Evolutionary conservation across 768 basidiomycete species (phyloP), one percentile per base, ranked within the genome.

Genomic region (Coprinopsis marcescibilis): DNA sequence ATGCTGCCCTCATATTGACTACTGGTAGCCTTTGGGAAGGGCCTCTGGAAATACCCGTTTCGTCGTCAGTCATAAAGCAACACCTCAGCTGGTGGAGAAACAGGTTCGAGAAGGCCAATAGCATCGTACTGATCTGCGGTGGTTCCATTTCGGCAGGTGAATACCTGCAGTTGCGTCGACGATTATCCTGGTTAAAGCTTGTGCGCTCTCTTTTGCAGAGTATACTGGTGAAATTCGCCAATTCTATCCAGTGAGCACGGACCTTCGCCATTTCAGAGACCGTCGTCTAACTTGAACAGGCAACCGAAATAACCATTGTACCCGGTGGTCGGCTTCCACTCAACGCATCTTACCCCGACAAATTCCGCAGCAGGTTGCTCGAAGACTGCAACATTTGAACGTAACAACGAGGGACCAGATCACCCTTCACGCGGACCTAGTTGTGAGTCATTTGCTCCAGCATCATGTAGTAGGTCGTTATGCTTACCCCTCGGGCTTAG

Each of bases 371-470:
- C n/a, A n/a, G n/a, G n/a, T n/a, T n/a, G n/a, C n/a, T n/a, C n/a
- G n/a, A n/a, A n/a, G n/a, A n/a, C n/a, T n/a, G n/a, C n/a, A n/a
- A n/a, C n/a, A n/a, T n/a, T n/a, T n/a, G n/a, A n/a, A n/a, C n/a
- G n/a, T n/a, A n/a, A n/a, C n/a, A n/a, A n/a, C n/a, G n/a, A n/a
- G n/a, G n/a, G n/a, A n/a, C n/a, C n/a, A n/a, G n/a, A n/a, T n/a
- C n/a, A n/a, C n/a, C n/a, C 58, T 83, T 30, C 45, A 65, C 13
- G 77, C 74, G 0, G 78, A 81, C 52, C 62, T 81, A 2, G 71
- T 80, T 11, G 81, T 83, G 60, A 35, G 77, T 57, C 24, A n/a
- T 11, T 23, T 43, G 36, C 37, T 38, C 38, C 14, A 20, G 11
- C 35, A 5, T 32, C n/a, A 8, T 24, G 17, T 10, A 40, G n/a